Conservation (phyloP, 2,329 filamentous ascomycete species). For the Microcera coccophila region DNA sequence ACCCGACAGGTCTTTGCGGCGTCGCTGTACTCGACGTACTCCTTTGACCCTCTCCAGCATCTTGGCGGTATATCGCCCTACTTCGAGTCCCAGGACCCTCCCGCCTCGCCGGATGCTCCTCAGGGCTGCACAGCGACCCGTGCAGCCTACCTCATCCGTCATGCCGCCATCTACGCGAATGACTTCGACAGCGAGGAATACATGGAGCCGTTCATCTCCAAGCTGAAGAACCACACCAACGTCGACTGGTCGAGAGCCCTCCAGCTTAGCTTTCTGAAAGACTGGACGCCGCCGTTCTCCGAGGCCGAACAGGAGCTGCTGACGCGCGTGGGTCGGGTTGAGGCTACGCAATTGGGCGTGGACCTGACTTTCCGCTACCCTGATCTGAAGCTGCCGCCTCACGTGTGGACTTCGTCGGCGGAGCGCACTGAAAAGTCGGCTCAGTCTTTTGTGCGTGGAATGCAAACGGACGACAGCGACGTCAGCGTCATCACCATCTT, state of each 20-base stretch:
- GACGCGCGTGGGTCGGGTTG: constrained; percentile 18
- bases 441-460: constrained; percentile 53
- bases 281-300: constrained; percentile 21
- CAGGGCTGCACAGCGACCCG: constrained; percentile 20
- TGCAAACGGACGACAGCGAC: constrained; percentile 49
- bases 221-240: constrained; percentile 19
- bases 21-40: constrained; percentile 37
- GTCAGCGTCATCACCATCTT: constrained; percentile 42
- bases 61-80: constrained; percentile 24
- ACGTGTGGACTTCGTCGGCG: constrained; percentile 60
- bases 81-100: constrained; percentile 23
- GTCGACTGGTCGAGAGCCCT: constrained; percentile 41
- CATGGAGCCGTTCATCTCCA: constrained; percentile 20
- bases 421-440: constrained; percentile 59
- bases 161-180: constrained; percentile 23
- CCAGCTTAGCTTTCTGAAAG: constrained; percentile 15
- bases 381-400: constrained; percentile 42
- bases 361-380: constrained; percentile 19
- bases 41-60: constrained; percentile 21
- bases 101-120: constrained; percentile 16
- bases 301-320: constrained; percentile 21
- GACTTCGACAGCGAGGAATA: constrained; percentile 24
- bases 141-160: constrained; percentile 22
- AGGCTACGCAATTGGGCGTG: constrained; percentile 15
- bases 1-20: too few relatives aligned